Evolutionary conservation across 2,329 filamentous ascomycete genomes (phyloP), one percentile per base, ranked within the genome.

Genomic region (Colletotrichum abscissum): DNA sequence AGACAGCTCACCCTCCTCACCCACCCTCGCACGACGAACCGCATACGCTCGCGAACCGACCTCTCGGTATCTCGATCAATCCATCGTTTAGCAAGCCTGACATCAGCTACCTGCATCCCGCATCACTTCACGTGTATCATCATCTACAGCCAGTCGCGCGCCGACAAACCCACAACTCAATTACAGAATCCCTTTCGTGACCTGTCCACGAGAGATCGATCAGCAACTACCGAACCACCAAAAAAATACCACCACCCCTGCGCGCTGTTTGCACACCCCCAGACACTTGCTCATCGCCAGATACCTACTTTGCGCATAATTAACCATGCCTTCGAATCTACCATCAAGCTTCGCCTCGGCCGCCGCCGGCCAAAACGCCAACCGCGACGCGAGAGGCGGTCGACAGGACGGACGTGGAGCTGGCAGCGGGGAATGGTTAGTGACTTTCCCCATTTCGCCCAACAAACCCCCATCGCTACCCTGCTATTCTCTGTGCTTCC

Each of bases 261-360:
- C 66, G 70, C 67, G 57, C 69, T 69, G 70, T 63, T 67, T 63
- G 69, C 59, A 59, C 22, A 22, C 54, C 38, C 33, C 19, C 12
- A 38, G 26, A 64, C 46, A 30, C 54, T 68, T 69, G 38, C 59
- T 35, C 64, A 54, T 52, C 59, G 42, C 59, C 54, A 63, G 33
- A 33, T 22, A 65, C n/a, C n/a, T 72, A 19, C 46, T 49, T 59
- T 69, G 54, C 59, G 69, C 63, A 69, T 77, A 58, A 69, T 76
- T 77, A 77, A 83, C 75, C 73, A 88, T 95, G 93, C 90, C 92
- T 86, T 91, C 92, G 82, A 92, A 93, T 86, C 89, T 95, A 83
- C 92, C 93, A 79, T 94, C 93, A 78, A 95, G 92, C 88, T 95
- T 95, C 85, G 93, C 93, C 82, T 95, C 93, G 81, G 93, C 93